Evolutionary conservation across 345 rosid species (phyloP), one percentile per base, ranked within the genome.

Genomic region (Brassica nigra): DNA sequence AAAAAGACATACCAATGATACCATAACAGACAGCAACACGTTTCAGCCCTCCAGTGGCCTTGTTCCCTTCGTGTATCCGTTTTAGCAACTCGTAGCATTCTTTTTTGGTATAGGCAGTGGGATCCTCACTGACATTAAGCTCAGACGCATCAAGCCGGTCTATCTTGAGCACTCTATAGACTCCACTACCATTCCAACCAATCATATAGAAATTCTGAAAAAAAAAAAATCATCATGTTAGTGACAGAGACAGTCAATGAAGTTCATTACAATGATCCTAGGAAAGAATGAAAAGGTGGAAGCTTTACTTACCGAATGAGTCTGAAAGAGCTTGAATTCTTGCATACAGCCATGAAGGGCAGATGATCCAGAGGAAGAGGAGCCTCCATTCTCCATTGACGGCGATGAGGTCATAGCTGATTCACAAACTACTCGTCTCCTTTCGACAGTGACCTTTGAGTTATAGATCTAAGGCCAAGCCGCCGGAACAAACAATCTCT

Each of bases 41-140:
- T 80, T 88, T 90, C 11, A 96, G 87, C 42, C 99, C 99, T 28
- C 99, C 99, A 0, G 98, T 96, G 3, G 93, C 81, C 72, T 74
- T 87, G 86, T 96, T 96, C 64, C 99, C 99, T 85, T 93, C 98
- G 11, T 93, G 90, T 83, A 96, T 89, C 80, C 97, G 91, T 78
- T 88, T 88, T 49, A 96, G 83, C 79, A 96, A 74, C 70, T 93
- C 97, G 29, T 85, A 87, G 70, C 97, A 91, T 83, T 95, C 90
- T 2, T 81, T 66, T 76, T 91, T 92, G 0, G 92, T 78, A 69
- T 95, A 95, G 0, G 87, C 85, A 57, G 97, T 89, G 18, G 97
- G 79, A 83, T 92, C 99, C 85, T 95, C 99, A 15, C 82, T 86
- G 71, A 95, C 69, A 70, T 84, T 90, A 62, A 95, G 86, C 85